phyloP scores from a whole-genome alignment of 495 filamentous ascomycete genomes.

The Annulohypoxylon stygium region DNA sequence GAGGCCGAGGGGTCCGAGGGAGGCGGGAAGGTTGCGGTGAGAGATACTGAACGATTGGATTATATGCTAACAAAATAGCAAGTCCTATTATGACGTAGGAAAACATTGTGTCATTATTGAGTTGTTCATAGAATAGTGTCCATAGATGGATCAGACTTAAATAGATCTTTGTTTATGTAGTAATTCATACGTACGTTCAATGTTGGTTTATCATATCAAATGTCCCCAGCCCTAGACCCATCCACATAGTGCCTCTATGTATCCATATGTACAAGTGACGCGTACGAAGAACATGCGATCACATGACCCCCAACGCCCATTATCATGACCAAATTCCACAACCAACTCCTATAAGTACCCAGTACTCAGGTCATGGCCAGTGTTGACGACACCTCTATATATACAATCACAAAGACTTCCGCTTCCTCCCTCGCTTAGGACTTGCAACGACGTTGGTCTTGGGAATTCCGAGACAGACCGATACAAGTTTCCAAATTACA shows the following conservation, averaged over 20 bases:
- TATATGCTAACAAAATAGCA: conserved; percentile 45
- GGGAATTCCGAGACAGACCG: conserved; percentile 54
- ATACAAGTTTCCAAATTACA: conserved; percentile 75
- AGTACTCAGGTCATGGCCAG: conserved; percentile 9
- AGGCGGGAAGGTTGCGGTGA: conserved; percentile 43
- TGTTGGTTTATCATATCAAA: conserved; percentile 7
- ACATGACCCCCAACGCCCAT: conserved; percentile 38
- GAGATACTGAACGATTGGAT: conserved; percentile 45
- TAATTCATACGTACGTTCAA: neutral
- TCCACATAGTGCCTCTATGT: neutral
- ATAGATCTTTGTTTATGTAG: neutral
- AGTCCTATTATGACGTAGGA: conserved; percentile 48
- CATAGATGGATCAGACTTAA: neutral
- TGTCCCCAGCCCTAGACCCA: neutral
- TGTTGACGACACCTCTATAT: conserved; percentile 13
- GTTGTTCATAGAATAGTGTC: neutral
- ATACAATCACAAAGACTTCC: conserved; percentile 33
- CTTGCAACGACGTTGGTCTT: conserved; percentile 30
- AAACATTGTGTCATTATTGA: conserved; percentile 45
- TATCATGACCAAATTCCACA: conserved; percentile 5
- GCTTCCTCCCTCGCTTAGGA: conserved; percentile 46
- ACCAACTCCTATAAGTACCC: conserved; percentile 1
- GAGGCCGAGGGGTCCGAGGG: conserved; percentile 55
- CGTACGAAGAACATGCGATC: conserved; percentile 21
- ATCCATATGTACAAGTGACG: conserved; percentile 10